Percentiles rank a stretch among this genome's conserved stretches.
Evolutionary conservation across 179 eudicot genomes (phyloP).

Genomic region (Carnegiea gigantea): DNA sequence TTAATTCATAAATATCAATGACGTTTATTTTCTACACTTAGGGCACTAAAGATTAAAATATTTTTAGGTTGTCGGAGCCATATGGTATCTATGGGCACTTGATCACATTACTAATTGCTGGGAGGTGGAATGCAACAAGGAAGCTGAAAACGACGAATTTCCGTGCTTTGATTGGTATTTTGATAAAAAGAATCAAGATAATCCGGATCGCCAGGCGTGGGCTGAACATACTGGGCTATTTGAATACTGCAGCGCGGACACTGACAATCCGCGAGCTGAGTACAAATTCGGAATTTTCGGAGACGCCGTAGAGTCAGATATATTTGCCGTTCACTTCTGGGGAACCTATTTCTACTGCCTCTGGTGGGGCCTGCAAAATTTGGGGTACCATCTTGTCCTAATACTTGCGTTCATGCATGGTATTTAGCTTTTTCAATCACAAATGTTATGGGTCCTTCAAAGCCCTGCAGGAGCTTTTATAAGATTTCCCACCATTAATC

Average conservation of each 20-base stretch:
- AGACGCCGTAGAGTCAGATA: slow-evolving; percentile 41
- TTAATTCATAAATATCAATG: no score
- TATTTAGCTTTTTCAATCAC: no score
- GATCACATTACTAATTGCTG: slow-evolving; percentile 75
- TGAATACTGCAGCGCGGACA: slow-evolving; percentile 50
- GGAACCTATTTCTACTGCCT: slow-evolving; percentile 79
- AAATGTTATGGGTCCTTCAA: no score
- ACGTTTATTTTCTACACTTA: no score
- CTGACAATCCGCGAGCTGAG: slow-evolving; percentile 25
- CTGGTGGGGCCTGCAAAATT: slow-evolving; percentile 88
- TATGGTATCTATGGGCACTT: slow-evolving; percentile 84
- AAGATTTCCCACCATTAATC: no score
- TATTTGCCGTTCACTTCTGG: slow-evolving; percentile 37
- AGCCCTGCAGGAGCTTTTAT: no score
- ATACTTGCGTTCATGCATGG: no score
- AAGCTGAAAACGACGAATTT: slow-evolving; percentile 15
- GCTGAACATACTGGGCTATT: slow-evolving; percentile 45
- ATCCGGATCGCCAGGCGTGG: slow-evolving; percentile 50
- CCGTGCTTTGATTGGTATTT: slow-evolving; percentile 48
- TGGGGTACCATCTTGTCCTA: slow-evolving; percentile 42
- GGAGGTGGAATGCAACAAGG: slow-evolving; percentile 47
- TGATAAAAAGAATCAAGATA: slow-evolving; percentile 29
- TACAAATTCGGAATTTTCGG: slow-evolving; percentile 83
- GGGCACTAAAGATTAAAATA: no score
- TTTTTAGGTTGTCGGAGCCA: slow-evolving; percentile 65